Conservation (phyloP, 192 early-diverging fungal species). For the Allomyces javanicus region DNA sequence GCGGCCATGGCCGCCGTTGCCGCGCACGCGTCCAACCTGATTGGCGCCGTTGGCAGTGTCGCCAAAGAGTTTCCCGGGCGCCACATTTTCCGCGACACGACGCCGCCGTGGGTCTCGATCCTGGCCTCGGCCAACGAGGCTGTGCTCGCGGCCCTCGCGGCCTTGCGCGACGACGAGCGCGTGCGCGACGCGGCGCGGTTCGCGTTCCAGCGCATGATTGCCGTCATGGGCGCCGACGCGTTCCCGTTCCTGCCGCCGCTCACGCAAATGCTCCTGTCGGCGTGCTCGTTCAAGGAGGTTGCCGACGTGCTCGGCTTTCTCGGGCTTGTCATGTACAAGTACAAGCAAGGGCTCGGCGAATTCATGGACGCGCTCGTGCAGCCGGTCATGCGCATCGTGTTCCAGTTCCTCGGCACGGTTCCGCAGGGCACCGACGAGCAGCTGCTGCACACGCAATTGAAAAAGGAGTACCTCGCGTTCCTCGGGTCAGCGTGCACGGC, state of each 20-base stretch:
- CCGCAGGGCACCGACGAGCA: slow-evolving; percentile 75
- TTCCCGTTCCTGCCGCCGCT: slow-evolving; percentile 60
- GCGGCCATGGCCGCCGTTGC: background rate
- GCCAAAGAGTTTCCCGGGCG: background rate
- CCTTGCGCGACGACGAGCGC: background rate
- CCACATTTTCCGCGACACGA: background rate
- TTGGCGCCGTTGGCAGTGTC: background rate
- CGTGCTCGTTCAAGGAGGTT: slow-evolving; percentile 56
- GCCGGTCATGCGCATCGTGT: slow-evolving; percentile 64
- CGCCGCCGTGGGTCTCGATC: background rate
- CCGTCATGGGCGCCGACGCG: slow-evolving; percentile 61
- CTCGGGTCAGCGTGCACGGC: slow-evolving; percentile 59
- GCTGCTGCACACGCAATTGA: slow-evolving; percentile 50
- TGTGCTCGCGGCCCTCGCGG: background rate
- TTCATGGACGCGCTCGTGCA: slow-evolving; percentile 46
- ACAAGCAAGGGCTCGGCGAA: slow-evolving; percentile 39
- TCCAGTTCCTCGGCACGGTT: slow-evolving; percentile 61
- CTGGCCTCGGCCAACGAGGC: background rate
- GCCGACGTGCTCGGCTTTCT: slow-evolving; percentile 73
- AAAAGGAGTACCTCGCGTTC: slow-evolving; percentile 63
- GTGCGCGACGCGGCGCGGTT: slow-evolving; percentile 19
- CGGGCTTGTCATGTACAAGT: slow-evolving; percentile 68
- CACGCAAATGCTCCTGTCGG: slow-evolving; percentile 53
- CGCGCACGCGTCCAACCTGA: background rate
- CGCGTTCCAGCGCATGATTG: slow-evolving; percentile 72